Conservation (phyloP, 441 rosid species). For the Bocquillonia castaneifolia region DNA sequence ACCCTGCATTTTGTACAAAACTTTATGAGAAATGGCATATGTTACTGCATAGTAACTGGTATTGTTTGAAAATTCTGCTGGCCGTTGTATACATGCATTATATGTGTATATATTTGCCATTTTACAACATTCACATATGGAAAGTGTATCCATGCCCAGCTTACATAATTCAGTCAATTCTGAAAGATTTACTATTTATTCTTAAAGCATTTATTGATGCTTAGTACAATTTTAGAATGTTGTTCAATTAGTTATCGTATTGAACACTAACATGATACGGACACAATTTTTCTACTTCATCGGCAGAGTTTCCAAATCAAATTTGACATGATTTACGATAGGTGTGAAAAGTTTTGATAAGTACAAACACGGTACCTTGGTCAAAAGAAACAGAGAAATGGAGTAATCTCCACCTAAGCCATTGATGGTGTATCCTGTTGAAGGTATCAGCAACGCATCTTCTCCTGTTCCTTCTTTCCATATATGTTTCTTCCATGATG, state of each 20-base stretch:
- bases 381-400: constrained; percentile 53
- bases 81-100: too few relatives aligned
- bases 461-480: constrained; percentile 37
- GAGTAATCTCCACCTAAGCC: constrained; percentile 47
- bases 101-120: background rate
- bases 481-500: constrained; percentile 77
- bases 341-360: background rate
- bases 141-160: background rate
- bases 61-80: background rate
- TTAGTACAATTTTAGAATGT: background rate
- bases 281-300: background rate
- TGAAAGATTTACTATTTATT: background rate
- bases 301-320: background rate
- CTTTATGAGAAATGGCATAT: constrained; percentile 3
- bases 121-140: background rate
- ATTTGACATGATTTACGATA: background rate
- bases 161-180: background rate
- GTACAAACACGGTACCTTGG: constrained; percentile 41
- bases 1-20: constrained; percentile 29
- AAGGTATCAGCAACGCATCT: constrained; percentile 37
- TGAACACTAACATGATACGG: background rate
- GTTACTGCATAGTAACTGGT: background rate
- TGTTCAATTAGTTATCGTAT: background rate
- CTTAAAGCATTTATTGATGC: background rate
- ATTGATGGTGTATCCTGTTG: constrained; percentile 37